phyloP scores from a whole-genome alignment of 352 stramenopile species.

The Pythium aphanidermatum region DNA sequence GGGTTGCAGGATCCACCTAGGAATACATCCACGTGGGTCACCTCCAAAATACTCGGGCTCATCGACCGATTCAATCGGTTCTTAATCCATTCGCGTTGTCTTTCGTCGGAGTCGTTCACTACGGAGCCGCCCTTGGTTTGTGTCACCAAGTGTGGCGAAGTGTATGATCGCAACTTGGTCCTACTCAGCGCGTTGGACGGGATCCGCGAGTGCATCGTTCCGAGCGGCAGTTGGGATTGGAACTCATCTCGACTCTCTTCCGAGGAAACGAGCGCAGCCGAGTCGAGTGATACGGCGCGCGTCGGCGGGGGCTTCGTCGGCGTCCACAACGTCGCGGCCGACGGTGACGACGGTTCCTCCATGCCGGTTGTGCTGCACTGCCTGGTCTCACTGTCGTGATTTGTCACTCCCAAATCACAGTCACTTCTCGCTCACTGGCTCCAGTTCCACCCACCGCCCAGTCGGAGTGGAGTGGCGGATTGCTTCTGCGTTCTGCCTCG shows the following conservation, averaged over 20 bases:
- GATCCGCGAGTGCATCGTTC: conserved; percentile 3
- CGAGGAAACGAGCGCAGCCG: conserved; percentile 1
- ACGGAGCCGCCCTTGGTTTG: conserved; percentile 3
- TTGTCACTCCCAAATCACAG: too few species aligned
- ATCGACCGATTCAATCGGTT: too few species aligned
- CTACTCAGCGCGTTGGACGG: conserved; percentile 37
- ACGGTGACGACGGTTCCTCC: too few species aligned
- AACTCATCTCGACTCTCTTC: conserved; percentile 12
- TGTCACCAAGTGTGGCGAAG: conserved; percentile 51
- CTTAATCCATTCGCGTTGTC: too few species aligned
- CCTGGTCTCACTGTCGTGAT: too few species aligned
- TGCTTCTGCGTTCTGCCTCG: conserved; percentile 4
- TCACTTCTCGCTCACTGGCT: conserved; percentile 18
- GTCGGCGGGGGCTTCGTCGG: conserved; percentile 12
- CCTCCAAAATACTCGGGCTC: too few species aligned
- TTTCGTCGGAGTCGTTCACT: too few species aligned
- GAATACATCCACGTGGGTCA: conserved; percentile 61
- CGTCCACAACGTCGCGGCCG: conserved; percentile 8
- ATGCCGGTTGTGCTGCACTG: neutral
- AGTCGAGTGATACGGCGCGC: conserved; percentile 23
- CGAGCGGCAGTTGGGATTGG: neutral
- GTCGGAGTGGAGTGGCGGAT: too few species aligned
- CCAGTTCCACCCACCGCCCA: too few species aligned
- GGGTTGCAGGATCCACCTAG: conserved; percentile 86
- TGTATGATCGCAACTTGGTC: conserved; percentile 50